These are phyloP conservation scores for Penicillium daleae DNA, from an alignment of 495 filamentous ascomycete genomes.

Conservation along the genomic window DNA sequence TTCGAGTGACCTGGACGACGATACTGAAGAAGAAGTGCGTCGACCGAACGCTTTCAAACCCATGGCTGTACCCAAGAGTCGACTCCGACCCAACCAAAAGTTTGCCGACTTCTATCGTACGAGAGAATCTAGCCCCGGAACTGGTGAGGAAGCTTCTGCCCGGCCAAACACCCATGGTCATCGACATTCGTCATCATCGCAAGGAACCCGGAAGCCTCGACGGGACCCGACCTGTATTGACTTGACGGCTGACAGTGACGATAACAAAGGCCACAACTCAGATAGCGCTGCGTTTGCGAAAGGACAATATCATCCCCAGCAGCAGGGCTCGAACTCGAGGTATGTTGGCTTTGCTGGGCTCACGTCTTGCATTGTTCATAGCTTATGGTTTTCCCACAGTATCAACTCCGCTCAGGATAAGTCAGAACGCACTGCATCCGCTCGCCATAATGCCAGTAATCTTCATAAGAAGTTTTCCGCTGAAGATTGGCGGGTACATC, in stretches of 20 bases:
- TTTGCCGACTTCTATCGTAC: slow-evolving; percentile 37
- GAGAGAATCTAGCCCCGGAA: slow-evolving; percentile 29
- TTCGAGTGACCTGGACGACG: slow-evolving; percentile 43
- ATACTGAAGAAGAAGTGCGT: slow-evolving; percentile 27
- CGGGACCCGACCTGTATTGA: slow-evolving; percentile 17
- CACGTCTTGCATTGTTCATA: neutral
- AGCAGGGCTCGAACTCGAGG: slow-evolving; percentile 23
- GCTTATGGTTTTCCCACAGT: slow-evolving; percentile 10
- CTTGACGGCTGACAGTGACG: slow-evolving; percentile 32
- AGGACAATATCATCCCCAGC: slow-evolving; percentile 24
- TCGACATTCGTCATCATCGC: slow-evolving; percentile 14
- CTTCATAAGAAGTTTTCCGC: slow-evolving; percentile 77
- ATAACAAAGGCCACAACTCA: slow-evolving; percentile 42
- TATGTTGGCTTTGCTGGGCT: slow-evolving; percentile 14
- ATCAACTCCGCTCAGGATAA: slow-evolving; percentile 7
- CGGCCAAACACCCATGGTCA: slow-evolving; percentile 6
- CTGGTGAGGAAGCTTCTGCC: slow-evolving; percentile 36
- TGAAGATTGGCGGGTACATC: slow-evolving; percentile 60
- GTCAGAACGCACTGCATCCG: slow-evolving; percentile 26
- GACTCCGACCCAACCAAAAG: slow-evolving; percentile 41
- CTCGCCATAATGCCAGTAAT: slow-evolving; percentile 67
- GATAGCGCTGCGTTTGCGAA: slow-evolving; percentile 40
- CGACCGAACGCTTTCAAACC: slow-evolving; percentile 34
- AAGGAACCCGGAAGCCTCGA: slow-evolving; percentile 18
- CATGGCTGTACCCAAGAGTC: slow-evolving; percentile 50